A percentile compares a stretch with the other conserved stretches of the same genome.
phyloP scores from a whole-genome alignment of 352 stramenopile genomes.

The Globisporangium paroecandrum region DNA sequence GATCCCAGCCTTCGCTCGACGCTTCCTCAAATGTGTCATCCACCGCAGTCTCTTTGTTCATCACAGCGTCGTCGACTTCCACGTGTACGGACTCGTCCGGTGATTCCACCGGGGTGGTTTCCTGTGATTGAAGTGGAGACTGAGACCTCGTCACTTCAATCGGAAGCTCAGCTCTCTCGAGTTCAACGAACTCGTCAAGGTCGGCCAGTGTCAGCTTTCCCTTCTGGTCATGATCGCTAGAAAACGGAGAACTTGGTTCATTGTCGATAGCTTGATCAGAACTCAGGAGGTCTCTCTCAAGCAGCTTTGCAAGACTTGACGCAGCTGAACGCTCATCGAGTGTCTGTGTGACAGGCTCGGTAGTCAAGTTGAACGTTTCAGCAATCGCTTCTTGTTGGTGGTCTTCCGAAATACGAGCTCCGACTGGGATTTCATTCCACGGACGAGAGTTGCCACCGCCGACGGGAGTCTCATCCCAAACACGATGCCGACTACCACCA shows the following conservation, averaged over 20 bases:
- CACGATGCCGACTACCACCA: background rate
- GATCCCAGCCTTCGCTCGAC: background rate
- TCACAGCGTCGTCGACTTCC: background rate
- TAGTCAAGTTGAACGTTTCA: background rate
- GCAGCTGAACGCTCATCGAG: background rate
- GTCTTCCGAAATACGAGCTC: background rate
- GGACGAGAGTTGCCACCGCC: background rate
- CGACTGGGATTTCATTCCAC: slow-evolving; percentile 1
- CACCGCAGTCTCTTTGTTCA: background rate
- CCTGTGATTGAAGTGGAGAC: background rate
- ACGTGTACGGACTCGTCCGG: background rate
- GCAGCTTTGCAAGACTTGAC: background rate
- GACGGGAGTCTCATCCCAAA: slow-evolving; percentile 1
- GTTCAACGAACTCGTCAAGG: slow-evolving; percentile 1
- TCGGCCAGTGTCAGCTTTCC: slow-evolving; percentile 7
- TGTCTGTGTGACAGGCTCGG: background rate
- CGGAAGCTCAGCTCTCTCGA: background rate
- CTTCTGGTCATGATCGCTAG: background rate
- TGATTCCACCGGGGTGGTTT: background rate
- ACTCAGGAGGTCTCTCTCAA: slow-evolving; percentile 6
- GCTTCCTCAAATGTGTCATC: slow-evolving; percentile 9
- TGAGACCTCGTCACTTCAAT: background rate
- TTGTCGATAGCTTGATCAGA: background rate
- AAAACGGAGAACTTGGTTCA: background rate
- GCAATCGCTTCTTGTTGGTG: background rate